Evolutionary conservation across 2,329 filamentous ascomycete genomes (phyloP).

Genomic region (Trichophyton simii): DNA sequence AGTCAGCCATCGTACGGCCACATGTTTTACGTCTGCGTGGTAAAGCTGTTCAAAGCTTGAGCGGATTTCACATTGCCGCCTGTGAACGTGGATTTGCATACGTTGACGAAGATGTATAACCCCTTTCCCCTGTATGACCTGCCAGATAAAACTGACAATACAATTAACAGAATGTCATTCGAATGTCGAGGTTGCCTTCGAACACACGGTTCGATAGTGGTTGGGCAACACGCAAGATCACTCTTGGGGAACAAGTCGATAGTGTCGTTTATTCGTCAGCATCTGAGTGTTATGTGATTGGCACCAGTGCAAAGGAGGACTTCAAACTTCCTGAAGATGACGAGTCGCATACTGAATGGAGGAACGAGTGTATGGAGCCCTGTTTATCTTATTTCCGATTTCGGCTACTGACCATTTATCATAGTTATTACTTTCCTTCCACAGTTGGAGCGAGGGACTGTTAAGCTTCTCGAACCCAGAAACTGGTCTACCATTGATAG

Average conservation of each 20-base stretch:
- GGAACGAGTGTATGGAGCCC: conserved; percentile 45
- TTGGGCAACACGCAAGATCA: conserved; percentile 60
- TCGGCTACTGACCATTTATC: neutral
- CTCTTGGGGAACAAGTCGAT: conserved; percentile 57
- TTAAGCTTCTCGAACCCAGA: conserved; percentile 67
- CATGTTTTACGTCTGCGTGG: conserved; percentile 62
- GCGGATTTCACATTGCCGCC: conserved; percentile 60
- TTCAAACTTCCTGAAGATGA: conserved; percentile 83
- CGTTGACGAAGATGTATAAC: conserved; percentile 47
- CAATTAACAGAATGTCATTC: conserved; percentile 47
- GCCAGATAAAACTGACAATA: neutral
- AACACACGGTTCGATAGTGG: conserved; percentile 62
- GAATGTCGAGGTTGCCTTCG: conserved; percentile 58
- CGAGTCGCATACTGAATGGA: conserved; percentile 69
- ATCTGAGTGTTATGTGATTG: conserved; percentile 63
- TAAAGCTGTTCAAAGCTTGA: conserved; percentile 56
- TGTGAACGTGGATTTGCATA: conserved; percentile 78
- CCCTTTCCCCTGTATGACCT: neutral
- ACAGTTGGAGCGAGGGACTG: conserved; percentile 53
- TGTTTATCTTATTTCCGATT: neutral
- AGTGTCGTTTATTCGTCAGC: conserved; percentile 64
- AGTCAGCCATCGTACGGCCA: conserved; percentile 64
- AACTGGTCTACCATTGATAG: conserved; percentile 70
- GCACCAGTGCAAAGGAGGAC: conserved; percentile 52
- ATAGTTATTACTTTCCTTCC: conserved; percentile 48